Percentiles rank a stretch among this genome's conserved stretches.
Evolutionary conservation across 2,329 filamentous ascomycete genomes (phyloP).

Genomic region (Thelonectria rubi): DNA sequence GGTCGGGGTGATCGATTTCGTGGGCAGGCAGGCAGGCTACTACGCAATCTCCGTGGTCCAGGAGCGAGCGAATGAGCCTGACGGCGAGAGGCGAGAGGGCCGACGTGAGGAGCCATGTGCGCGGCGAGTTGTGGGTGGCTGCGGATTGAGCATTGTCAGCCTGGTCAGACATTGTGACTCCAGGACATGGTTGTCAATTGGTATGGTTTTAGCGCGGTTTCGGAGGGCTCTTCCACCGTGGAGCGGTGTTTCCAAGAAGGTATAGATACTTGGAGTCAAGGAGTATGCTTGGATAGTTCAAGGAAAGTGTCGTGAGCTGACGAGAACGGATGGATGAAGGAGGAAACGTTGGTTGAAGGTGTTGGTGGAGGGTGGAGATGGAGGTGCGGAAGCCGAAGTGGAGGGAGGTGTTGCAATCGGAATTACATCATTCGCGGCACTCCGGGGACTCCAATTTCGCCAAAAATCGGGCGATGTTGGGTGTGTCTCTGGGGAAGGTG

Average conservation of each 20-base stretch:
- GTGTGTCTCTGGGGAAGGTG: slow-evolving; percentile 7
- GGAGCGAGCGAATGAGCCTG: slow-evolving; percentile 79
- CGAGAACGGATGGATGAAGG: background rate
- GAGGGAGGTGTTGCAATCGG: slow-evolving; percentile 32
- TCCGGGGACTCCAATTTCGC: slow-evolving; percentile 4
- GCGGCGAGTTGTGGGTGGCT: slow-evolving; percentile 77
- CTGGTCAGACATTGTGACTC: slow-evolving; percentile 46
- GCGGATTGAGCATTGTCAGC: slow-evolving; percentile 46
- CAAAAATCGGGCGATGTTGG: slow-evolving; percentile 6
- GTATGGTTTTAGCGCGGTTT: background rate
- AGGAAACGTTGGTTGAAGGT: background rate
- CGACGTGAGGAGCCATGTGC: slow-evolving; percentile 92
- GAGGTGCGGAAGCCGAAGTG: slow-evolving; percentile 17
- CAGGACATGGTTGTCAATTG: slow-evolving; percentile 35
- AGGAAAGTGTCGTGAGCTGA: background rate
- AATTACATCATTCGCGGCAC: slow-evolving; percentile 39
- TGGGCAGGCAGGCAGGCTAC: slow-evolving; percentile 82
- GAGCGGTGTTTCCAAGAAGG: background rate
- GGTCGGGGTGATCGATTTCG: slow-evolving; percentile 79
- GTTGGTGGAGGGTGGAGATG: background rate
- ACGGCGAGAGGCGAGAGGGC: slow-evolving; percentile 87
- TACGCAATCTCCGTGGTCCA: slow-evolving; percentile 92
- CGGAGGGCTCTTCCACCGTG: background rate
- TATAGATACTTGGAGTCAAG: background rate
- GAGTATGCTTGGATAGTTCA: background rate